These are phyloP conservation scores for Deuterostichococcus epilithicus DNA, from an alignment of 139 green algal genomes.

Conservation along the genomic window DNA sequence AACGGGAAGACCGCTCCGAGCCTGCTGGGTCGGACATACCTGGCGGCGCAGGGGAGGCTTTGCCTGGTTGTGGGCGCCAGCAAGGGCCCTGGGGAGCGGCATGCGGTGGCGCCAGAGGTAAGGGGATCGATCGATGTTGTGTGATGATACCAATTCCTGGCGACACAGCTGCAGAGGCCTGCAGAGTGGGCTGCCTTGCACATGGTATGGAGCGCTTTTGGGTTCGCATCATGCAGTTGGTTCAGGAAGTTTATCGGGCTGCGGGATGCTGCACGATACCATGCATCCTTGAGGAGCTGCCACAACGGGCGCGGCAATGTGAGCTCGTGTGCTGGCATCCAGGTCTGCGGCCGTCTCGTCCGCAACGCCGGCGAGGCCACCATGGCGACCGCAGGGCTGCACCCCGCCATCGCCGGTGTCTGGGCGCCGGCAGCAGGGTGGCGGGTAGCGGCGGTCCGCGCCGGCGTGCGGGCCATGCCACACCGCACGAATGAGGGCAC, in stretches of 20 bases:
- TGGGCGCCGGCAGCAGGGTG: conserved; percentile 53
- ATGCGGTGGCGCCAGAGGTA: background rate
- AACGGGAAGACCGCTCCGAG: conserved; percentile 59
- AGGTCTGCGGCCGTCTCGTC: background rate
- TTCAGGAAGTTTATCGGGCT: too few species aligned
- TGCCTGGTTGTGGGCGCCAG: conserved; percentile 68
- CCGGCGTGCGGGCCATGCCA: conserved; percentile 71
- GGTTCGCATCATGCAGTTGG: too few species aligned
- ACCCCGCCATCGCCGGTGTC: conserved; percentile 19
- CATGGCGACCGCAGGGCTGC: conserved; percentile 21
- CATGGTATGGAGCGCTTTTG: too few species aligned
- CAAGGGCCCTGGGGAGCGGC: conserved; percentile 38
- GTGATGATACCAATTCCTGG: too few species aligned
- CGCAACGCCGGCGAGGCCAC: background rate
- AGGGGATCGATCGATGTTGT: too few species aligned
- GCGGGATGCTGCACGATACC: background rate
- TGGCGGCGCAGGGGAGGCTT: conserved; percentile 40
- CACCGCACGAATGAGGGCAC: conserved; percentile 48
- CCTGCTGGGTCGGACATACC: conserved; percentile 72
- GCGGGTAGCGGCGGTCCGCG: conserved; percentile 37
- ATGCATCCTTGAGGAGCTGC: background rate
- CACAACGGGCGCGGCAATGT: too few species aligned
- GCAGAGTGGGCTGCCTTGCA: too few species aligned
- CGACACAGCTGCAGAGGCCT: too few species aligned
- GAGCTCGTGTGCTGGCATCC: too few species aligned